Conservation (phyloP, 225 moss, liverwort and hornwort genomes). For the Marchantia polymorpha region DNA sequence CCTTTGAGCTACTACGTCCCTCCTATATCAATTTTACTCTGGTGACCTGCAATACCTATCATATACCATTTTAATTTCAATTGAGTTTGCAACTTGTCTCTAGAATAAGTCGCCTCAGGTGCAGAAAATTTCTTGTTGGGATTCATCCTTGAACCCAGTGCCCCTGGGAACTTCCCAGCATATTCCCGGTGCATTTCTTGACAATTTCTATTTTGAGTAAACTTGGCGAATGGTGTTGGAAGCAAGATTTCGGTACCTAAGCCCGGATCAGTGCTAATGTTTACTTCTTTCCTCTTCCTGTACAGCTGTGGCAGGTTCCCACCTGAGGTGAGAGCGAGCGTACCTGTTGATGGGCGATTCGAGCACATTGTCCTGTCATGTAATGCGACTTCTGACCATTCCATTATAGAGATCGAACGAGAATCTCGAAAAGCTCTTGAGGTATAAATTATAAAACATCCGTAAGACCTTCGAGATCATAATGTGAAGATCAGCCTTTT, state of each 20-base stretch:
- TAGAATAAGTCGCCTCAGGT: not conserved
- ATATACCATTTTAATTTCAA: not conserved
- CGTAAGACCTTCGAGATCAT: too few relatives aligned
- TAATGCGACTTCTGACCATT: conserved; percentile 49
- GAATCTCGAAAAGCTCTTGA: conserved; percentile 35
- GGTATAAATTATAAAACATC: conserved; percentile 20
- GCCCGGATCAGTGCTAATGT: not conserved
- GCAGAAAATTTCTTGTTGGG: not conserved
- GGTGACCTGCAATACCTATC: conserved; percentile 20
- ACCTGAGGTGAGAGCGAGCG: conserved; percentile 43
- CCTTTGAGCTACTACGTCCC: conserved; percentile 21
- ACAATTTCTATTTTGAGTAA: not conserved
- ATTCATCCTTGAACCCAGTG: not conserved
- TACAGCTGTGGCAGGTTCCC: conserved; percentile 46
- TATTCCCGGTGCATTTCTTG: not conserved
- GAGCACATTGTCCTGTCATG: conserved; percentile 52
- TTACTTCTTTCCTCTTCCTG: not conserved
- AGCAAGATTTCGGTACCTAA: not conserved
- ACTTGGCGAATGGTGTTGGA: not conserved
- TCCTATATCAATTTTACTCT: conserved; percentile 3
- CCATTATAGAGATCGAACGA: conserved; percentile 46
- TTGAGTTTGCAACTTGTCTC: not conserved
- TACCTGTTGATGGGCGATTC: conserved; percentile 54
- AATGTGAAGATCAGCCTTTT: not conserved
- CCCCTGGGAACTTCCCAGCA: not conserved